Evolutionary conservation across 2,329 filamentous ascomycete species (phyloP).

Genomic region (Dactylellina drechsleri): DNA sequence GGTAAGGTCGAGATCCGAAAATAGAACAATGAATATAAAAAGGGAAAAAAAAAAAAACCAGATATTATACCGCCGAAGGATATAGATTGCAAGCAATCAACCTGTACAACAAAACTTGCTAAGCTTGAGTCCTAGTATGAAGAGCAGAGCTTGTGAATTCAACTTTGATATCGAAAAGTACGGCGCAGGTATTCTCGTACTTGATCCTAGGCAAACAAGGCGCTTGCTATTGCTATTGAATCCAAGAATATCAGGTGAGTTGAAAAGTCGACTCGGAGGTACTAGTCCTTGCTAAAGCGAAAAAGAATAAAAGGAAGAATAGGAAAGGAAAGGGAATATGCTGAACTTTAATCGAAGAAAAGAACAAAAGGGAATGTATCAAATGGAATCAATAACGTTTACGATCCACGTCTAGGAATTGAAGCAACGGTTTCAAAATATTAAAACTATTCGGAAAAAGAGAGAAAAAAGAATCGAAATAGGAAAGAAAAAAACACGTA

Average conservation of each 20-base stretch:
- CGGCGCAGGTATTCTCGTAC: not conserved
- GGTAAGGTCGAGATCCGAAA: constrained; percentile 16
- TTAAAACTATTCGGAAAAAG: constrained; percentile 37
- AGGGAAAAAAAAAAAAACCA: not conserved
- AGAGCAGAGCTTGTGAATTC: not conserved
- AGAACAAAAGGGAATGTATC: constrained; percentile 19
- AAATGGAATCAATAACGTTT: constrained; percentile 34
- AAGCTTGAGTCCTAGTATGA: not conserved
- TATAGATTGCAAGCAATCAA: constrained; percentile 11
- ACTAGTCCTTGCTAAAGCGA: not conserved
- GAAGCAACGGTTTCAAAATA: constrained; percentile 49
- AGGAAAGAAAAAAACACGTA: constrained; percentile 46
- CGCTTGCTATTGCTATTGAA: not conserved
- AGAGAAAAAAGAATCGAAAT: constrained; percentile 43
- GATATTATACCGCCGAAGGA: not conserved
- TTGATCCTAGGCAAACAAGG: constrained; percentile 21
- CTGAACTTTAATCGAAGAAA: constrained; percentile 36
- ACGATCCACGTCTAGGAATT: constrained; percentile 40
- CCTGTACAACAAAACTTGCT: not conserved
- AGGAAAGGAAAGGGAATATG: constrained; percentile 2
- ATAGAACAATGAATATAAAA: constrained; percentile 9
- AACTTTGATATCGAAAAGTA: not conserved
- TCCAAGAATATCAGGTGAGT: constrained; percentile 2
- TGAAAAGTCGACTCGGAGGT: constrained; percentile 11
- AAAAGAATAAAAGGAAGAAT: constrained; percentile 5